Conservation (phyloP, 2,329 filamentous ascomycete species). For the Claviceps sp. region DNA sequence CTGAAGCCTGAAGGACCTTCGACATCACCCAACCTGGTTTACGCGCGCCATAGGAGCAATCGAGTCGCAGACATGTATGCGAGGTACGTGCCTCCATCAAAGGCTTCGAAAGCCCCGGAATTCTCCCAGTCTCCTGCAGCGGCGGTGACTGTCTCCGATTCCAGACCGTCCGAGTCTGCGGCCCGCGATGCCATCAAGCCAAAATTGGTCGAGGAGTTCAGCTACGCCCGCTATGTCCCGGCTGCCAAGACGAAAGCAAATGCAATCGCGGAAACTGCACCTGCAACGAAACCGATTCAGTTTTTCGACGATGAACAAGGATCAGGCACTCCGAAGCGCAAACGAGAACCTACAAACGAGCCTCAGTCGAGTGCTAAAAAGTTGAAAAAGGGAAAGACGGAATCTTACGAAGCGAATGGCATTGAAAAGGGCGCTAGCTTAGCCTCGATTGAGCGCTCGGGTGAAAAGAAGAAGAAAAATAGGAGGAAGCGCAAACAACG, state of each 20-base stretch:
- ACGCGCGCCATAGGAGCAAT: not conserved
- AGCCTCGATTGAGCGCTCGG: not conserved
- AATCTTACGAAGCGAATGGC: conserved; percentile 5
- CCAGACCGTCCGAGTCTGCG: conserved; percentile 1
- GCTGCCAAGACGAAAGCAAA: conserved; percentile 12
- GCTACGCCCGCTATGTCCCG: conserved; percentile 30
- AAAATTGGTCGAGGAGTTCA: conserved; percentile 11
- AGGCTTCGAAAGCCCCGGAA: conserved; percentile 10
- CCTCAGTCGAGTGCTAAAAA: conserved; percentile 21
- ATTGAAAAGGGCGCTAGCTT: conserved; percentile 8
- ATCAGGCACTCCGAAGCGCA: conserved; percentile 19
- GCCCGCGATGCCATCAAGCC: not conserved
- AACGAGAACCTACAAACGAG: conserved; percentile 21
- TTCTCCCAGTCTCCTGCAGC: conserved; percentile 1
- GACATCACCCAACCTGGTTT: not conserved
- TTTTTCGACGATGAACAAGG: conserved; percentile 18
- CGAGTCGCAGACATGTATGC: conserved; percentile 24
- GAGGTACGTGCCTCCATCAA: conserved; percentile 27
- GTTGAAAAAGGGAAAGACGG: conserved; percentile 12
- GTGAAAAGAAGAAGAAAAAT: conserved; percentile 16
- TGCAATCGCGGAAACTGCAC: conserved; percentile 3
- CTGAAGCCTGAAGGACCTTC: not conserved
- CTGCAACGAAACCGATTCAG: conserved; percentile 8
- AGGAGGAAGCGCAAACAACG: conserved; percentile 23
- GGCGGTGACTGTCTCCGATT: conserved; percentile 2